Base-by-base conservation (phyloP, 805 yeast species). In the Kuraishia piskuri region DNA sequence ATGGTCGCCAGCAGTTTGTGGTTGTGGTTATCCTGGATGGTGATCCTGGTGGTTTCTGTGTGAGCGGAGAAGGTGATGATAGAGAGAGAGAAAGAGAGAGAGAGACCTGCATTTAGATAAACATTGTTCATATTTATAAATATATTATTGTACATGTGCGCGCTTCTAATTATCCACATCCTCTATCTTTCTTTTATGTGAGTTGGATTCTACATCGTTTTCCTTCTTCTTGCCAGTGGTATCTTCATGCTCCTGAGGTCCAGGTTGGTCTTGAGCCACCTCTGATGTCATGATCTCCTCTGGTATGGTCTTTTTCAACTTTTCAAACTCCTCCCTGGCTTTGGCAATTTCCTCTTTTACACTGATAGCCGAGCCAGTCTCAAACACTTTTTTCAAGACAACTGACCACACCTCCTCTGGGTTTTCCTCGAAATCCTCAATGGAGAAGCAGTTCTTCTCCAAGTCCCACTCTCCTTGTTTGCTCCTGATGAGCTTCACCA, bases 401-500 rank as follows among this genome's bases (percentile, higher is more conserved):
- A 74, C 74, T 1, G 82, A 82, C 97, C 98, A 92, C 1, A 80
- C 73, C 21, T 70, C 71, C 59, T 84, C 87, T 49, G 77, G 79
- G 26, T 78, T 71, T 1, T 80, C 75, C 23, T 78, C 78, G 60
- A 90, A 85, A 63, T 87, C 91, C 46, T 74, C 78, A 37, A 88
- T 53, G 31, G 77, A 78, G 63, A 92, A 85, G 4, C 84, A 90
- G 56, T 83, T 81, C 56, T 79, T 79, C 1, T 80, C 84, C 48
- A 92, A 68, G 45, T 79, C 82, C 97, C 97, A 94, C 49, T 86
- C 86, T 2, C 89, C 89, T 68, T 95, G 99, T 53, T 78, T 74
- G 9, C 72, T 65, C 63, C 99, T 79, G 9, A 82, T 76, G 54
- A 94, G 77, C 59, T 82, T 83, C 8, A 86, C 96, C 96, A 94